Conservation (phyloP, 2,329 filamentous ascomycete genomes). For the Clonostachys byssicola region DNA sequence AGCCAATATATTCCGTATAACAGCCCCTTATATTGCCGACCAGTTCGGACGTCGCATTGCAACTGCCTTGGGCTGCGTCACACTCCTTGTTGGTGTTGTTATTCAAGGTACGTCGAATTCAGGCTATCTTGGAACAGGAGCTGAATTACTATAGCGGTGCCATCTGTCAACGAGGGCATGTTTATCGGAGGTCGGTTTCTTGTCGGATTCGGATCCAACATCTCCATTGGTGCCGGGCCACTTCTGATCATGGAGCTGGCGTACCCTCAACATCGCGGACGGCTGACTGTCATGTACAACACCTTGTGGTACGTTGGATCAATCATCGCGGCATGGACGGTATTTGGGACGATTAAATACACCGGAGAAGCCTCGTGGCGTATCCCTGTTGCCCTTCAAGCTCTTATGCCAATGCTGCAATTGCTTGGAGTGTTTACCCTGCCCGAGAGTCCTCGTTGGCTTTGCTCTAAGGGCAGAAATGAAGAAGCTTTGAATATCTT, state of each 20-base stretch:
- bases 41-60: background rate
- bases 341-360: slow-evolving; percentile 5
- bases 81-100: background rate
- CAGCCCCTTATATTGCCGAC: background rate
- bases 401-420: background rate
- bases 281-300: slow-evolving; percentile 5
- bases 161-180: background rate
- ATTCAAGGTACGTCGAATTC: background rate
- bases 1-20: too few species aligned
- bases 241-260: slow-evolving; percentile 7
- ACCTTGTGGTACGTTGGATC: slow-evolving; percentile 6
- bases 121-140: too few species aligned
- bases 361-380: background rate
- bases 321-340: slow-evolving; percentile 10
- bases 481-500: slow-evolving; percentile 3
- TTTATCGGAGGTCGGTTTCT: background rate
- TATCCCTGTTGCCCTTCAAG: slow-evolving; percentile 1
- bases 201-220: background rate
- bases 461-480: slow-evolving; percentile 10
- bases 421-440: slow-evolving; percentile 5
- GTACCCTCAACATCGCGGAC: slow-evolving; percentile 2
- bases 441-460: slow-evolving; percentile 43
- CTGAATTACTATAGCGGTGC: background rate
- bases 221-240: slow-evolving; percentile 5
- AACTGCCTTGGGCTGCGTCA: background rate